Conservation (phyloP, 768 basidiomycete species). For the Podaxis mareebaensis region DNA sequence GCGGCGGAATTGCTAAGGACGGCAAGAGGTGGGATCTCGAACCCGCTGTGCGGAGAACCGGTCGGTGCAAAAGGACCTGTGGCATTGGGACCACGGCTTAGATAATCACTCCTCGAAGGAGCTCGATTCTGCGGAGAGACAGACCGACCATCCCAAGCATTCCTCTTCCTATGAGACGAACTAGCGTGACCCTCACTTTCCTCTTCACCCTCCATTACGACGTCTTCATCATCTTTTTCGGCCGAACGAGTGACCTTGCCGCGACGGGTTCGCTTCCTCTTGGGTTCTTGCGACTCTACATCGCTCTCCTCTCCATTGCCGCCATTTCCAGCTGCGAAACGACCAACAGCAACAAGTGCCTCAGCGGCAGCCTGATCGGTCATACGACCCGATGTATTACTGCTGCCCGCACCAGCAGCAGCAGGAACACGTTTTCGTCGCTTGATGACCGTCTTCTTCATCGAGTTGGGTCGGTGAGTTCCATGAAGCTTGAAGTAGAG, state of each 20-base stretch:
- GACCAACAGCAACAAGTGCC: conserved; percentile 81
- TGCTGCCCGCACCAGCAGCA: conserved; percentile 52
- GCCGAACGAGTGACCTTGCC: conserved; percentile 23
- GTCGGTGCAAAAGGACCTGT: conserved; percentile 13
- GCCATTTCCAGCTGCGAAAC: conserved; percentile 38
- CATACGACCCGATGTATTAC: conserved; percentile 40
- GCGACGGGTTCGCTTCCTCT: conserved; percentile 57
- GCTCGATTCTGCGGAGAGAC: conserved; percentile 35
- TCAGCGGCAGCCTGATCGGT: conserved; percentile 89
- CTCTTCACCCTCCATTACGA: conserved; percentile 49
- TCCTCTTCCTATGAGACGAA: conserved; percentile 21
- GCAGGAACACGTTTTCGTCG: conserved; percentile 96
- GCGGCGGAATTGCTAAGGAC: conserved; percentile 36
- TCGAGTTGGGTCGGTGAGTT: conserved; percentile 93
- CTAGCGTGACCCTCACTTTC: conserved; percentile 25
- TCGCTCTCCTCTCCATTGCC: conserved; percentile 44
- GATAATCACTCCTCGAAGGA: conserved; percentile 28
- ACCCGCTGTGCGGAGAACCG: conserved; percentile 38
- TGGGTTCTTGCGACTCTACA: conserved; percentile 49
- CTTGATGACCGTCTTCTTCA: conserved; percentile 99
- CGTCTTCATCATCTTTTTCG: conserved; percentile 44
- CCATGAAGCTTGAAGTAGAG: conserved; percentile 99
- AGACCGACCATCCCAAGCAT: conserved; percentile 27
- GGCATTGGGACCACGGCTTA: conserved; percentile 12
- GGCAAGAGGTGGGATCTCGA: conserved; percentile 63